Evolutionary conservation across 495 filamentous ascomycete species (phyloP), one percentile per base, ranked within the genome.

Genomic region (Physcia stellaris): DNA sequence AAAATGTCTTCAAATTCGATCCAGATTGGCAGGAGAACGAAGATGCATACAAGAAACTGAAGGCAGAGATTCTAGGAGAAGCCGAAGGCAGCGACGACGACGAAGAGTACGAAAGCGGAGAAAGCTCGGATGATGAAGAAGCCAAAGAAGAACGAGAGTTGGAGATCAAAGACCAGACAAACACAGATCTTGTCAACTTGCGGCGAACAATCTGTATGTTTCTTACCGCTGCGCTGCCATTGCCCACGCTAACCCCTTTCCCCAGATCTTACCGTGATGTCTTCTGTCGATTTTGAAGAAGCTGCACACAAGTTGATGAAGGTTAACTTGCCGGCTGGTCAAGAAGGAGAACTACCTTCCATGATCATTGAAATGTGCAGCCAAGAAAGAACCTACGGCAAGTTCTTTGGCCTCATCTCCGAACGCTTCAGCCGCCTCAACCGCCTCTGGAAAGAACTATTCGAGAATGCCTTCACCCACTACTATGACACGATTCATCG

Each of bases 401-500:
- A 96, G 53, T 96, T 96, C 60, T 94, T 87, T 53, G 92, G 90
- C 24, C 57, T 94, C 40, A 83, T 95, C 39, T 92, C 85, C 36
- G 92, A 99, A 55, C 71, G 86, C 24, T 95, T 99, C 54, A 82
- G 86, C 35, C 93, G 92, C 55, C 73, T 99, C 46, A 96, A 96
- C 50, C 75, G 92, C 5, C 64, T 95, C 36, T 96, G 92, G 90
- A 82, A 71, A 10, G 86, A 93, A 35, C 69, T 94, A 2, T 94
- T 94, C 45, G 85, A 95, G 53, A 67, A 79, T 43, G 70, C 77
- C 9, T 99, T 99, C 48, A 71, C 75, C 40, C 86, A 87, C 43
- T 94, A 95, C 56, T 96, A 95, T 62, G 84, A 93, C 37, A 95
- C 87, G 0, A 96, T 96, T 45, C 90, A 99, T 58, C 79, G 92